Evolutionary conservation across 768 basidiomycete species (phyloP).

Genomic region (Pholiota conissans): DNA sequence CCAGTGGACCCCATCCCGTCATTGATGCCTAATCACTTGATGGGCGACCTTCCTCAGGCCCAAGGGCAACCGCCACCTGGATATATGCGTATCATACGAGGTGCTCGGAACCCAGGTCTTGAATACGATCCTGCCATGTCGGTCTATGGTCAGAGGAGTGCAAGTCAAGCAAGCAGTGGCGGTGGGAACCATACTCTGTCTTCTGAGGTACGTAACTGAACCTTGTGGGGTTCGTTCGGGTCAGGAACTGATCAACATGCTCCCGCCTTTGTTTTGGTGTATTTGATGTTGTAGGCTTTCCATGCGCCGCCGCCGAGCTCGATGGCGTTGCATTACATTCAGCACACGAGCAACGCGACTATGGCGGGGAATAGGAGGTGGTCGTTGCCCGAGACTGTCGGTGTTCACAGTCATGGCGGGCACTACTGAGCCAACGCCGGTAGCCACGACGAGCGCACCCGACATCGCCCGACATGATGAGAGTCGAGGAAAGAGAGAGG

Average conservation of each 20-base stretch:
- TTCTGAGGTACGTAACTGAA: conserved; percentile 9
- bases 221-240: not conserved
- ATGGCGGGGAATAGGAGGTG: conserved; percentile 16
- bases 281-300: not conserved
- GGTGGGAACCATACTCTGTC: conserved; percentile 1
- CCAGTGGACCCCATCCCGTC: not conserved
- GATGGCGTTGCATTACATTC: not conserved
- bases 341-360: not conserved
- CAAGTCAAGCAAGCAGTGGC: not conserved
- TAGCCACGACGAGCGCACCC: not conserved
- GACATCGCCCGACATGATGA: conserved; percentile 1
- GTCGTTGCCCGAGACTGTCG: conserved; percentile 17
- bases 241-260: not conserved
- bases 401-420: conserved; percentile 5
- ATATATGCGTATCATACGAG: conserved; percentile 15
- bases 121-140: conserved; percentile 1
- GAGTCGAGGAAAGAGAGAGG: not conserved
- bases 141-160: conserved; percentile 3
- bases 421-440: conserved; percentile 3
- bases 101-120: not conserved
- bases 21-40: not conserved
- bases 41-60: not conserved
- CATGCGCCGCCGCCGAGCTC: not conserved
- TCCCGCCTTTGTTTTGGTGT: not conserved
- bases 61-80: not conserved